A percentile compares a stretch with the other conserved stretches of the same genome.
Evolutionary conservation across 345 rosid genomes (phyloP).

Genomic region (Salix koriyanagi): DNA sequence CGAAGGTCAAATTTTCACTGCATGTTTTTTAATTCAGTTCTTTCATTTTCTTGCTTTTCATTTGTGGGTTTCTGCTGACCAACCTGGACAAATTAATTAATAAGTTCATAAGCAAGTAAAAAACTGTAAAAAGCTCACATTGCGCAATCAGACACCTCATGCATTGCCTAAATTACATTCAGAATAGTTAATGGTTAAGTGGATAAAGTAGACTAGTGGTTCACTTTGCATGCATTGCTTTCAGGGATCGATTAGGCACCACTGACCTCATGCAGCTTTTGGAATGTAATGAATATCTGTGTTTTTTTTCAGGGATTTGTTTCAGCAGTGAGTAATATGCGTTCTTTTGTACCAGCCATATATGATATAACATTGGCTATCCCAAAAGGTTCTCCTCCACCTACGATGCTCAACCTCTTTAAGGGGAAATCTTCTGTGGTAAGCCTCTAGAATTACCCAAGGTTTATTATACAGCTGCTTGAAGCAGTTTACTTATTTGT

Average conservation of each 20-base stretch:
- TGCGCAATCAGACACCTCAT: not conserved
- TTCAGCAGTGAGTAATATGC: conserved; percentile 90
- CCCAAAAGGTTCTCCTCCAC: conserved; percentile 72
- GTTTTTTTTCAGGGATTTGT: conserved; percentile 76
- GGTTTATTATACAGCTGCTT: conserved; percentile 7
- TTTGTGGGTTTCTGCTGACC: not conserved
- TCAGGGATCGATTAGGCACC: not conserved
- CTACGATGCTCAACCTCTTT: conserved; percentile 81
- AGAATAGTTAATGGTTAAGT: not conserved
- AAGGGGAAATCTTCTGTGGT: conserved; percentile 94
- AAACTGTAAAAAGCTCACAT: not conserved
- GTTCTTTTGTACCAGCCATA: conserved; percentile 90
- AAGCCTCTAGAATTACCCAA: conserved; percentile 7
- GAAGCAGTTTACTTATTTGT: not conserved
- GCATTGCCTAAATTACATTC: not conserved
- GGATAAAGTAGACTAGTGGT: not conserved
- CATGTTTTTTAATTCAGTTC: conserved; percentile 8
- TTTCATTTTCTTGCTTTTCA: not conserved
- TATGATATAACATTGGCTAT: conserved; percentile 87
- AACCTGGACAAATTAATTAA: not conserved
- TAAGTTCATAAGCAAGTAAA: not conserved
- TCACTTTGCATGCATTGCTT: not conserved
- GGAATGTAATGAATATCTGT: not conserved
- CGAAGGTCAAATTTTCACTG: conserved; percentile 49
- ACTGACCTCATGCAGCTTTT: not conserved